phyloP scores from a whole-genome alignment of 2,329 filamentous ascomycete genomes.

The Fusarium sp. region DNA sequence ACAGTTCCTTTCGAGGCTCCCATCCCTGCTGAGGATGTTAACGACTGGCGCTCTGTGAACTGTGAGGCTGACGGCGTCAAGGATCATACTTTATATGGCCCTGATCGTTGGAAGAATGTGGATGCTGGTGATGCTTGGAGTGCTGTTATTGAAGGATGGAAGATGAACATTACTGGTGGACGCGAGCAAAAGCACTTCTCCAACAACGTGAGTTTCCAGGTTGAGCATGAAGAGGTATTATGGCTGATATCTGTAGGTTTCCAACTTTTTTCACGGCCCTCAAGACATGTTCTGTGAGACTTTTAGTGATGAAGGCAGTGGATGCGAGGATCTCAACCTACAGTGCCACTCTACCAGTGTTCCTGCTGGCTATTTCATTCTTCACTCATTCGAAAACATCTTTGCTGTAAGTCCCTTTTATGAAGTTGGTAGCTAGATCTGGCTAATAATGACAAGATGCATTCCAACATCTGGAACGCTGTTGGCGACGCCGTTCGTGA shows the following conservation, averaged over 20 bases:
- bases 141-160: slow-evolving; percentile 12
- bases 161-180: slow-evolving; percentile 1
- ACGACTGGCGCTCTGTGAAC: background rate
- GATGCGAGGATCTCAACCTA: slow-evolving; percentile 5
- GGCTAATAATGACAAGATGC: background rate
- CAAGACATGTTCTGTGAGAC: slow-evolving; percentile 25
- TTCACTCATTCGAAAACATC: slow-evolving; percentile 13
- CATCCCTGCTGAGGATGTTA: background rate
- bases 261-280: slow-evolving; percentile 20
- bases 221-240: rapidly evolving
- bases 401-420: background rate
- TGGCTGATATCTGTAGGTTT: background rate
- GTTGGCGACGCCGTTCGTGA: slow-evolving; percentile 17
- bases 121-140: slow-evolving; percentile 11
- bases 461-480: slow-evolving; percentile 23
- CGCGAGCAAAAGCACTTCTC: slow-evolving; percentile 9
- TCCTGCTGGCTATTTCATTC: slow-evolving; percentile 19
- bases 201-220: background rate
- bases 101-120: slow-evolving; percentile 11
- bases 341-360: slow-evolving; percentile 8
- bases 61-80: slow-evolving; percentile 8
- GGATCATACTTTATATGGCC: slow-evolving; percentile 12
- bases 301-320: slow-evolving; percentile 11
- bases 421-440: rapidly evolving
- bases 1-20: background rate